Conservation (phyloP, 2,329 filamentous ascomycete species). For the Berkeleyomyces rouxiae region DNA sequence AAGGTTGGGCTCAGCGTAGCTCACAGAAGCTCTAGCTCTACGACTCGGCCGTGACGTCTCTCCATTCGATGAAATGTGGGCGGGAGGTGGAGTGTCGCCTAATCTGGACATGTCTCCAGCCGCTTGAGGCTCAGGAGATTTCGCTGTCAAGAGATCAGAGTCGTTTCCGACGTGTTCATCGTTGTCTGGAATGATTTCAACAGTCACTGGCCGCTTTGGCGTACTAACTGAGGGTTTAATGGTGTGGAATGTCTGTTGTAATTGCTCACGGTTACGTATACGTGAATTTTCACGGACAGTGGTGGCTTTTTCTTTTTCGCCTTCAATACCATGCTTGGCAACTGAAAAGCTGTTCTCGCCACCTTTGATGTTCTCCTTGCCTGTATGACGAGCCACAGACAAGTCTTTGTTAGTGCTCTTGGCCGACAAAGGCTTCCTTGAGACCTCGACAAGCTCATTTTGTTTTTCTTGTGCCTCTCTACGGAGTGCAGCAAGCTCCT, state of each 20-base stretch:
- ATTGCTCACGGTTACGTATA: not conserved
- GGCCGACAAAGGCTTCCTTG: slow-evolving; percentile 33
- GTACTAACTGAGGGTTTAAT: slow-evolving; percentile 1
- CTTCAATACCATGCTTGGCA: not conserved
- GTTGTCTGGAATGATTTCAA: slow-evolving; percentile 14
- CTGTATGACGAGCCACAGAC: slow-evolving; percentile 15
- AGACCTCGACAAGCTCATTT: slow-evolving; percentile 14
- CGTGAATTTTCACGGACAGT: not conserved
- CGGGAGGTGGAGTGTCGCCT: slow-evolving; percentile 42
- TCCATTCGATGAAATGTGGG: slow-evolving; percentile 36
- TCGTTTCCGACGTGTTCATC: slow-evolving; percentile 14
- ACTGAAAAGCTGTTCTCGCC: not conserved
- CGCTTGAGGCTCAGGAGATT: slow-evolving; percentile 30
- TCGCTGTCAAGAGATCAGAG: not conserved
- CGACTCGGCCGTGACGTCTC: slow-evolving; percentile 49
- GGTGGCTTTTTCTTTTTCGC: not conserved
- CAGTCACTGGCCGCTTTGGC: slow-evolving; percentile 7
- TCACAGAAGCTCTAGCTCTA: slow-evolving; percentile 50
- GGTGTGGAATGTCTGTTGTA: not conserved
- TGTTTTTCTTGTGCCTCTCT: slow-evolving; percentile 25
- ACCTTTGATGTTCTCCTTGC: slow-evolving; percentile 4
- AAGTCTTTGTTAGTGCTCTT: slow-evolving; percentile 47
- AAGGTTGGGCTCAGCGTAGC: slow-evolving; percentile 69
- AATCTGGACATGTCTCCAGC: slow-evolving; percentile 20
- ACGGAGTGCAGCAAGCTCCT: slow-evolving; percentile 27